Percentiles rank a stretch among this genome's conserved stretches.
These are phyloP conservation scores for Ganoderma sinense DNA, from an alignment of 1,284 basidiomycete species.

Conservation along the genomic window DNA sequence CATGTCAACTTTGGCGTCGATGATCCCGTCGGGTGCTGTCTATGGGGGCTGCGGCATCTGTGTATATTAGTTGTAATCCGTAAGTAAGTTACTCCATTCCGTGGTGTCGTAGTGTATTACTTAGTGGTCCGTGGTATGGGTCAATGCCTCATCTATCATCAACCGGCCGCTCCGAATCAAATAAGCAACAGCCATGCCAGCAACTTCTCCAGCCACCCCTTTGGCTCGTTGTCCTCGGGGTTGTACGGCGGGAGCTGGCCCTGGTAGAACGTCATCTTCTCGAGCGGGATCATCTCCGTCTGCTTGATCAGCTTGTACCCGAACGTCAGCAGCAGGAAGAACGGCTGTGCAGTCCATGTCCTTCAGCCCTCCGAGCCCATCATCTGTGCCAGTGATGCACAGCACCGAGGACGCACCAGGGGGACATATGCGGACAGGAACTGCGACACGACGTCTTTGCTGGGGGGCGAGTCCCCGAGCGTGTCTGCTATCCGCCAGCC, in stretches of 20 bases:
- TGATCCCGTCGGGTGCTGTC: too few species aligned
- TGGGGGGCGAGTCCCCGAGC: not conserved
- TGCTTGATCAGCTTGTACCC: conserved; percentile 43
- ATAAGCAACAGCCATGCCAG: conserved; percentile 24
- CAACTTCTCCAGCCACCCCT: conserved; percentile 20
- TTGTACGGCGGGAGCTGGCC: conserved; percentile 23
- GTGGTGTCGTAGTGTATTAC: too few species aligned
- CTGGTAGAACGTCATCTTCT: conserved; percentile 38
- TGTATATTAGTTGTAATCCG: too few species aligned
- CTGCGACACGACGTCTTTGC: conserved; percentile 29
- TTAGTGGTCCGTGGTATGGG: too few species aligned
- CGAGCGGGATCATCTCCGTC: conserved; percentile 36
- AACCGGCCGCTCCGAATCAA: conserved; percentile 1
- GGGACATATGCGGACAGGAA: conserved; percentile 41
- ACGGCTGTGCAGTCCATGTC: too few species aligned
- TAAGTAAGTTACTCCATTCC: too few species aligned
- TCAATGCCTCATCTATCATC: too few species aligned
- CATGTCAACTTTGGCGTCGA: too few species aligned
- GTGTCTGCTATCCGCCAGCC: conserved; percentile 35
- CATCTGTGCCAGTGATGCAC: too few species aligned
- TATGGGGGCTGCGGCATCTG: too few species aligned
- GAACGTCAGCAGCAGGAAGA: conserved; percentile 39
- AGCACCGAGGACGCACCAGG: conserved; percentile 38
- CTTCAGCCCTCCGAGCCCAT: too few species aligned
- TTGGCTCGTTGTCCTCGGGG: conserved; percentile 7